Conservation (phyloP, 306 rosid genomes). For the Mimosa pudica region DNA sequence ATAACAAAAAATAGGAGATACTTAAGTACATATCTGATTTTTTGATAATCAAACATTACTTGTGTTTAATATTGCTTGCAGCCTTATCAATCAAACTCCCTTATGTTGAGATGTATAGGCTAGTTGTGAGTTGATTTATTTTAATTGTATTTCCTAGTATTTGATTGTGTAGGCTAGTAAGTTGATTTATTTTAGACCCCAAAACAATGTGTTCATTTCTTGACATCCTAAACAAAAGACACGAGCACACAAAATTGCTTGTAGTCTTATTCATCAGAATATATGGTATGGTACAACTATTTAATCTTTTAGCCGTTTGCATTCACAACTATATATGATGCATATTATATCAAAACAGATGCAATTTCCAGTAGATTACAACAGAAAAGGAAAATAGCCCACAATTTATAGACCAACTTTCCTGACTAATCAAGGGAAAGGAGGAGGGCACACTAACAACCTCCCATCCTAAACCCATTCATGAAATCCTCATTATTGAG, state of each 20-base stretch:
- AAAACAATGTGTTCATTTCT: no score
- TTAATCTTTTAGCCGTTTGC: constrained; percentile 32
- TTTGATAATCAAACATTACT: no score
- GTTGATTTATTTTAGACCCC: no score
- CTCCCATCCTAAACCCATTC: constrained; percentile 86
- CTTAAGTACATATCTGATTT: no score
- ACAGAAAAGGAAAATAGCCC: constrained; percentile 33
- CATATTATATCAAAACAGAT: constrained; percentile 38
- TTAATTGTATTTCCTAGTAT: no score
- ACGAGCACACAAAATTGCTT: constrained; percentile 1
- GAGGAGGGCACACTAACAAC: constrained; percentile 93
- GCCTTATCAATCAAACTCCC: no score
- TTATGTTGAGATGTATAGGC: no score
- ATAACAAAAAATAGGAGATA: no score
- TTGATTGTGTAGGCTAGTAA: no score
- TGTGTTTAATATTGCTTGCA: no score
- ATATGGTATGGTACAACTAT: constrained; percentile 30
- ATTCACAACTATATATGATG: constrained; percentile 38
- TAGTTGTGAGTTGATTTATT: no score
- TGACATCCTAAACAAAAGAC: no score
- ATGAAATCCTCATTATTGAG: constrained; percentile 27
- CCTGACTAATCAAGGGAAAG: constrained; percentile 54
- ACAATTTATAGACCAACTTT: constrained; percentile 36
- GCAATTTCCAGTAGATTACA: constrained; percentile 1
- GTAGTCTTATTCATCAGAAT: constrained; percentile 11